These are phyloP conservation scores for Daldinia sp. DNA, from an alignment of 2,329 filamentous ascomycete genomes.

Conservation along the genomic window DNA sequence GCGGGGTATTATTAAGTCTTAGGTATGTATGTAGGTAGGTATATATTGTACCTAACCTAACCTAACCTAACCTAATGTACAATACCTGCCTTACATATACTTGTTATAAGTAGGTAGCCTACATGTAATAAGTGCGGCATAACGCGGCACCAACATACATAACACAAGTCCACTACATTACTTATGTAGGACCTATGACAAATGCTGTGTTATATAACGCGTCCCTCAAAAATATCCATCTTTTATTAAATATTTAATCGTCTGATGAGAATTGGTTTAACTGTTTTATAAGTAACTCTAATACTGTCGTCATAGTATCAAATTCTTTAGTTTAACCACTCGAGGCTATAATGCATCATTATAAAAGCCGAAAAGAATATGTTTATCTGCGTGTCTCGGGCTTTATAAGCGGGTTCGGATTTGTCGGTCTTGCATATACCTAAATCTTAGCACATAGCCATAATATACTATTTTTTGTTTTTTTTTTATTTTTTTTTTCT, in stretches of 20 bases:
- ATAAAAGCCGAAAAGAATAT: constrained; percentile 10
- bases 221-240: neutral
- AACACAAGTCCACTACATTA: neutral
- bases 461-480: neutral
- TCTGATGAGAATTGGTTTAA: neutral
- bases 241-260: neutral
- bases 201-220: neutral
- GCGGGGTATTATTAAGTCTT: neutral
- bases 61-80: no score
- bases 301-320: neutral
- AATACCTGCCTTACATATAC: neutral
- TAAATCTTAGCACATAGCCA: constrained; percentile 23
- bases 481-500: no score
- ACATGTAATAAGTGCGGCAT: constrained; percentile 4
- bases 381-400: constrained; percentile 33
- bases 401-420: constrained; percentile 8
- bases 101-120: neutral
- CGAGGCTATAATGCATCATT: neutral
- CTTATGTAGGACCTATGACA: neutral
- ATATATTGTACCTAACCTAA: no score
- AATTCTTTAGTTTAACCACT: neutral
- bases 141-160: neutral
- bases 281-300: neutral
- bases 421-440: constrained; percentile 15
- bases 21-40: neutral